Base-by-base conservation (phyloP, 1,139 yeast genomes). In the Kodamaea sp. region DNA sequence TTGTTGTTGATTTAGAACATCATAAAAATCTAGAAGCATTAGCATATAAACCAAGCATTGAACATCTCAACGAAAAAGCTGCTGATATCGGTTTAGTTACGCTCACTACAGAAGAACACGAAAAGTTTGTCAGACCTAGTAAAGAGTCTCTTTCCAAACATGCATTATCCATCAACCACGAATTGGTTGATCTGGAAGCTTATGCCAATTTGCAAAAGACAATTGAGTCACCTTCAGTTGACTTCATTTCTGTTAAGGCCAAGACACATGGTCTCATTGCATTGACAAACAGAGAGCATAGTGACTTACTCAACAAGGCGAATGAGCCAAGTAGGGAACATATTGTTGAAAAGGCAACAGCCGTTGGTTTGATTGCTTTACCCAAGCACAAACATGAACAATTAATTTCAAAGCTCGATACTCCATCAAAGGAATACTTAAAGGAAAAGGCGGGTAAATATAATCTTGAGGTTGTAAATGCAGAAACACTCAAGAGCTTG, bases 291-390 rank as follows among this genome's bases (percentile, higher is more conserved):
- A 33, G 38, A n/a, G 53, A 49, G 12, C 54, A 60, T 41, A 48
- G 56, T 4, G 52, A 50, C 6, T 49, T 68, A 34, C 27, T 43
- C 31, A 41, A 40, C 8, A 54, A 54, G 31, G 62, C 67, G 2
- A 49, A 58, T 24, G 48, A 56, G 2, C 76, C 76, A 12, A 53
- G 66, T 15, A 41, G 61, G 12, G 70, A 65, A 2, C 64, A 64
- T 36, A 43, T 78, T 22, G 42, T 48, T 12, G 49, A 54, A 6
- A 58, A 58, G 34, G 78, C 77, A 31, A 42, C 46, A 2, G 40
- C 43, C 2, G 40, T 44, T 6, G 57, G 61, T 6, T 45, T 63
- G 45, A 48, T 54, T 9, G 58, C 50, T 6, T 30, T 48, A 24
- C 47, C 50, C 6, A 25, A 31, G 15, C 51, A 48, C 25, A 48